A percentile compares a stretch with the other conserved stretches of the same genome.
Conservation (phyloP, 345 rosid genomes). For the Brassica nigra region DNA sequence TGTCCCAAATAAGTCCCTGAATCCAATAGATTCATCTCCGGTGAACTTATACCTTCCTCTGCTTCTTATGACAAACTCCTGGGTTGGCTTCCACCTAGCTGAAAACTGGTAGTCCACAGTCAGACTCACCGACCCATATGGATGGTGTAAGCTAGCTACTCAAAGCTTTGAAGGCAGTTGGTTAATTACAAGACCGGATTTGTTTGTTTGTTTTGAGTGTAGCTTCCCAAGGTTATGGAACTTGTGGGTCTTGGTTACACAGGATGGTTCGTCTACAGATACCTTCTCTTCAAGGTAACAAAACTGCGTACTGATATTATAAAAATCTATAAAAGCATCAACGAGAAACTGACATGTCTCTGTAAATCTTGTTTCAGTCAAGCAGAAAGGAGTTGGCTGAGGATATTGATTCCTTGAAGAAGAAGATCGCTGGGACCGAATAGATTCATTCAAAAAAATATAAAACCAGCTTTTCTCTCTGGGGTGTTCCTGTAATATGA, state of each 20-base stretch:
- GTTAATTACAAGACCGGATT: too few species aligned
- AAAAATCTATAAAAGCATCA: background rate
- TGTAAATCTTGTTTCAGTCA: slow-evolving; percentile 55
- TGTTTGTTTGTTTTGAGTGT: background rate
- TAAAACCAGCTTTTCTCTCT: slow-evolving; percentile 16
- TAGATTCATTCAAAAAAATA: slow-evolving; percentile 35
- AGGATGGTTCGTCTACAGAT: slow-evolving; percentile 99
- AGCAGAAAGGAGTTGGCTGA: slow-evolving; percentile 93
- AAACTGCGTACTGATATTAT: background rate
- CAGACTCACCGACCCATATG: slow-evolving; percentile 48
- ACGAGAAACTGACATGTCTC: background rate
- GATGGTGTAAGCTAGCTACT: too few species aligned
- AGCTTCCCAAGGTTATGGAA: slow-evolving; percentile 98
- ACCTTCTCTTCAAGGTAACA: slow-evolving; percentile 97
- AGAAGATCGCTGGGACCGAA: slow-evolving; percentile 91
- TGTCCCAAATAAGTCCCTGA: slow-evolving; percentile 53
- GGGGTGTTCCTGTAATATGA: slow-evolving; percentile 29
- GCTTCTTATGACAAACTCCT: slow-evolving; percentile 55
- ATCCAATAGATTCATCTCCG: slow-evolving; percentile 66
- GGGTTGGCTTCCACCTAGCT: slow-evolving; percentile 63
- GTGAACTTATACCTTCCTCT: slow-evolving; percentile 62
- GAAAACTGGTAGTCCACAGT: slow-evolving; percentile 73
- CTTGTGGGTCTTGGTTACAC: slow-evolving; percentile 96
- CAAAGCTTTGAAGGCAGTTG: too few species aligned
- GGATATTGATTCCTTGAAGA: slow-evolving; percentile 88